Conservation (phyloP, 2,329 filamentous ascomycete species). For the Drechslerella stenobrocha region DNA sequence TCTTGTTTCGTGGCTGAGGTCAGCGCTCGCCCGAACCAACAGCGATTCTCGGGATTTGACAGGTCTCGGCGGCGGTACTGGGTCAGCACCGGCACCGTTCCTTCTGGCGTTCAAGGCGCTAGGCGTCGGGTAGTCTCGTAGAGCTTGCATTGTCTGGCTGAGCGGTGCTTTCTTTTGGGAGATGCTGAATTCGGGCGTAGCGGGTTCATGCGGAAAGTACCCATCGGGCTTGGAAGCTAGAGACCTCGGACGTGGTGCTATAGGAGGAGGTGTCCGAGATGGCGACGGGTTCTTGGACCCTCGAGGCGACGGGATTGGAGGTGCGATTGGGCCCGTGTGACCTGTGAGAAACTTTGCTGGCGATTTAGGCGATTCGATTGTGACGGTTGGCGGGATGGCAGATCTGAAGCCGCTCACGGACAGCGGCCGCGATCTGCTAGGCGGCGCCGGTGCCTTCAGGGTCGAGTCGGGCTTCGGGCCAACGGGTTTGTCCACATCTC, state of each 20-base stretch:
- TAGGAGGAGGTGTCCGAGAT: constrained; percentile 50
- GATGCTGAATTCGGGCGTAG: constrained; percentile 34
- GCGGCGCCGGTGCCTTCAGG: constrained; percentile 27
- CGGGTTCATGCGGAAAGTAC: constrained; percentile 25
- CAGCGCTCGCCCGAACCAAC: constrained; percentile 13
- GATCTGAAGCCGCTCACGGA: constrained; percentile 33
- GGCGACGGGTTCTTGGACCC: constrained; percentile 41
- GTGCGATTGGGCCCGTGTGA: constrained; percentile 12
- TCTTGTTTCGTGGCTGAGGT: constrained; percentile 20
- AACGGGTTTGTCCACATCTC: constrained; percentile 49
- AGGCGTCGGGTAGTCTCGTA: constrained; percentile 43
- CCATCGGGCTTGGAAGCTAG: constrained; percentile 41
- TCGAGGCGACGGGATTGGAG: constrained; percentile 32
- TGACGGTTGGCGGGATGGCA: constrained; percentile 50
- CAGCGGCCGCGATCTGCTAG: constrained; percentile 31
- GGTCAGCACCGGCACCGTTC: constrained; percentile 22
- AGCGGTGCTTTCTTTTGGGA: constrained; percentile 41
- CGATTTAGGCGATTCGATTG: constrained; percentile 51
- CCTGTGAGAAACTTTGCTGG: constrained; percentile 42
- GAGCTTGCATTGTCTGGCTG: constrained; percentile 45
- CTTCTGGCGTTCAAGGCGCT: constrained; percentile 36
- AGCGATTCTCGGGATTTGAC: constrained; percentile 41
- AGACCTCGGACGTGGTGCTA: constrained; percentile 42
- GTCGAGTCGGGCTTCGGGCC: constrained; percentile 22
- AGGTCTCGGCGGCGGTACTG: constrained; percentile 45